phyloP scores from a whole-genome alignment of 2,329 filamentous ascomycete species.

The Colletotrichum sp. region DNA sequence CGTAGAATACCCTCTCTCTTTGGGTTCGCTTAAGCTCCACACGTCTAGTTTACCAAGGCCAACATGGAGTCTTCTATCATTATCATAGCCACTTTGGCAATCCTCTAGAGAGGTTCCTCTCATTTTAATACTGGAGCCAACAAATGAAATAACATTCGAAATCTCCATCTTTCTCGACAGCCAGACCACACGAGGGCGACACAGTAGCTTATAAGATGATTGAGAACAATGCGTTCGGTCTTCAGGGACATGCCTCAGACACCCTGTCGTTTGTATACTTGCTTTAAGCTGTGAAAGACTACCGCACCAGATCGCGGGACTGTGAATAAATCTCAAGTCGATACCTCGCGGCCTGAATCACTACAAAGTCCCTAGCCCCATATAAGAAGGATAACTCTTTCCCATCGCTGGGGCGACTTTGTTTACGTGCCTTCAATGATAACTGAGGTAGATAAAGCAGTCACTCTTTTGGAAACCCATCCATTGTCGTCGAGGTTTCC shows the following conservation, averaged over 20 bases:
- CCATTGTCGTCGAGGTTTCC: not conserved
- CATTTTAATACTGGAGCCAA: not conserved
- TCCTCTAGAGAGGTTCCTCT: not conserved
- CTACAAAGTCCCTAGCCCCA: too few relatives aligned
- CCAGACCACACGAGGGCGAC: not conserved
- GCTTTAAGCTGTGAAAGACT: not conserved
- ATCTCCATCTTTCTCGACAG: not conserved
- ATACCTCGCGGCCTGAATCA: not conserved
- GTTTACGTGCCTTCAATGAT: not conserved
- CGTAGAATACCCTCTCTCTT: not conserved
- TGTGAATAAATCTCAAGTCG: constrained; percentile 60
- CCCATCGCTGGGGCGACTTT: not conserved
- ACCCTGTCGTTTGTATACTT: constrained; percentile 42
- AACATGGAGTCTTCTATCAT: not conserved
- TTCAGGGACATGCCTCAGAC: not conserved
- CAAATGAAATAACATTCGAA: not conserved
- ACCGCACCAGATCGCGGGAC: not conserved
- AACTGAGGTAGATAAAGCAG: not conserved
- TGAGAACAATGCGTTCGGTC: not conserved
- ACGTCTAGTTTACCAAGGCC: not conserved
- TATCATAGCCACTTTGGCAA: not conserved
- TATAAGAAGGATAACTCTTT: not conserved
- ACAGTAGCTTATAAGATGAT: not conserved
- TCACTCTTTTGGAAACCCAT: not conserved
- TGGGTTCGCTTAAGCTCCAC: not conserved